Conservation (phyloP, 2,329 filamentous ascomycete genomes). For the Diaporthe sp. region DNA sequence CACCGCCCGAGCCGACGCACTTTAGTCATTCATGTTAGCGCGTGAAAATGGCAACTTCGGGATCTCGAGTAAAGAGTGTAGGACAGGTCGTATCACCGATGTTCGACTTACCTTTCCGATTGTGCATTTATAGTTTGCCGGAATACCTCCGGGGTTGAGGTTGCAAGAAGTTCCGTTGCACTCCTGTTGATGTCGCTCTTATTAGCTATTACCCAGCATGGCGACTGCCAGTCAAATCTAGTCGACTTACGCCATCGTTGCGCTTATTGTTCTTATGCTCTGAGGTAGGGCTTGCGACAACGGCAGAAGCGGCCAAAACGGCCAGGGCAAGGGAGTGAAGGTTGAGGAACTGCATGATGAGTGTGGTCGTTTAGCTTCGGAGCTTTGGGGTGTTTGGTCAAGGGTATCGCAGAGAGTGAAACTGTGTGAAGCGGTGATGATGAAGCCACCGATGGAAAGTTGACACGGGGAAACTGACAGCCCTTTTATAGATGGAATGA, state of each 20-base stretch:
- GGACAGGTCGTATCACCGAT: neutral
- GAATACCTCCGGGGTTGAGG: neutral
- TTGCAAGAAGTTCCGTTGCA: conserved; percentile 19
- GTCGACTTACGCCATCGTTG: conserved; percentile 3
- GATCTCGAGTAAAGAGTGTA: neutral
- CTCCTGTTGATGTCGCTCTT: neutral
- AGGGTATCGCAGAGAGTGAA: neutral
- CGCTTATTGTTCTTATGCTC: conserved; percentile 18
- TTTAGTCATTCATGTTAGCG: neutral
- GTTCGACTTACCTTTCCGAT: conserved; percentile 2
- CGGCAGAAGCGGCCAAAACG: conserved; percentile 4
- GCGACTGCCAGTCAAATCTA: neutral
- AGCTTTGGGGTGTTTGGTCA: neutral
- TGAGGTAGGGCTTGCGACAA: conserved; percentile 8
- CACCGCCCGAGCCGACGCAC: conserved; percentile 10
- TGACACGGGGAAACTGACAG: neutral
- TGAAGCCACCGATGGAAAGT: neutral
- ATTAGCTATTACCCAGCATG: neutral
- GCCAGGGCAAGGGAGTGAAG: neutral
- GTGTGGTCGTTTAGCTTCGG: neutral
- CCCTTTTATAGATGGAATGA: neutral
- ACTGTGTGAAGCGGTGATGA: neutral
- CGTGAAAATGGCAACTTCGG: no score
- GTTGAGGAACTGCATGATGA: conserved; percentile 9
- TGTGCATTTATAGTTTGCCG: neutral